phyloP scores from a whole-genome alignment of 257 asterid genomes.

The Primulina eburnea region DNA sequence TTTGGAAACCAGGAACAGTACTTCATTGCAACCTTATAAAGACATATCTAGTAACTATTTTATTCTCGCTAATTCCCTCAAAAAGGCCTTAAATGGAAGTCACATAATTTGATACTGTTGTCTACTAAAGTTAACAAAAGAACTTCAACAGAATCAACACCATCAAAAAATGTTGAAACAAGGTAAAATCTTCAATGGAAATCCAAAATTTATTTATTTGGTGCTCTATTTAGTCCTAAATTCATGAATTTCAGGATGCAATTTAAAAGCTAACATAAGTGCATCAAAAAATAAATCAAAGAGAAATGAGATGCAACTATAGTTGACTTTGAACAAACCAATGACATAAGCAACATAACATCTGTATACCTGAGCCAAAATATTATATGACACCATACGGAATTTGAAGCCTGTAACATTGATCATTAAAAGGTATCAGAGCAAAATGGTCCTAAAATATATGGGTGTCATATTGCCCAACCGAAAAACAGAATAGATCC shows the following conservation, averaged over 20 bases:
- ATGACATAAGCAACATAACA: slow-evolving; percentile 10
- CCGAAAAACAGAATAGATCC: slow-evolving; percentile 1
- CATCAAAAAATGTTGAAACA: background rate
- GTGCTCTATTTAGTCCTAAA: background rate
- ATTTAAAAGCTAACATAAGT: background rate
- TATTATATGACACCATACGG: slow-evolving; percentile 80
- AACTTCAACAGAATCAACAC: background rate
- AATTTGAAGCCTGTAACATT: slow-evolving; percentile 59
- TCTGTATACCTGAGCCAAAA: slow-evolving; percentile 80
- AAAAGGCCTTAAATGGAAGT: background rate
- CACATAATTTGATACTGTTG: background rate
- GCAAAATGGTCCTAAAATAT: background rate
- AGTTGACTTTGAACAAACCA: slow-evolving; percentile 1
- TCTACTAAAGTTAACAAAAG: background rate
- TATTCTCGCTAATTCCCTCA: background rate
- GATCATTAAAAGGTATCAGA: slow-evolving; percentile 22
- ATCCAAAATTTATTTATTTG: background rate
- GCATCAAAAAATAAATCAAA: background rate
- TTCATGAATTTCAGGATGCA: background rate
- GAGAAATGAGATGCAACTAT: background rate
- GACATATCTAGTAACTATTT: background rate
- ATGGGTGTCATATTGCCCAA: background rate
- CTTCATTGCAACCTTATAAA: background rate
- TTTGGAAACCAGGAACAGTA: background rate
- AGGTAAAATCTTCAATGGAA: background rate